Evolutionary conservation across 768 basidiomycete species (phyloP).

Genomic region (Boletus rubroflammeus): DNA sequence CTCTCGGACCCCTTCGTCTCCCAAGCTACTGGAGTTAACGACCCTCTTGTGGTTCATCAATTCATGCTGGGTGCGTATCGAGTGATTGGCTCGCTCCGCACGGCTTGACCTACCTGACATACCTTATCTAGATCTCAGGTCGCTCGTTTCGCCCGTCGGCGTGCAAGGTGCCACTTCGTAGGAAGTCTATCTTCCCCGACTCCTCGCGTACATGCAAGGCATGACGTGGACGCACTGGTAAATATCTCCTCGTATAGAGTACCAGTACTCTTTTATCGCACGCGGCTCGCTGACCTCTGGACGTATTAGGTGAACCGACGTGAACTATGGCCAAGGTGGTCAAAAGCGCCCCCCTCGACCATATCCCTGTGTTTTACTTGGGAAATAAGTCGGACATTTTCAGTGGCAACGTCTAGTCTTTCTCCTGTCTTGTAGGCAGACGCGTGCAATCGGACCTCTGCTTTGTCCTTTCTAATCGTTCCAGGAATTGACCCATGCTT

Average conservation of each 20-base stretch:
- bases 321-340: slow-evolving; percentile 20
- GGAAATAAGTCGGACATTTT: slow-evolving; percentile 32
- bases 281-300: not conserved
- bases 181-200: not conserved
- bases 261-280: not conserved
- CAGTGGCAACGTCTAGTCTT: slow-evolving; percentile 17
- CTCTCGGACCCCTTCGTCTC: slow-evolving; percentile 23
- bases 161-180: slow-evolving; percentile 25
- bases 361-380: slow-evolving; percentile 36
- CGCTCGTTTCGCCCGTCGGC: slow-evolving; percentile 36
- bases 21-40: slow-evolving; percentile 25
- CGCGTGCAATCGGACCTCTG: not conserved
- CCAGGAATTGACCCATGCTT: too few species aligned
- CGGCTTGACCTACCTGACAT: not conserved
- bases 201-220: slow-evolving; percentile 6
- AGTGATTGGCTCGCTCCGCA: not conserved
- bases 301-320: slow-evolving; percentile 33
- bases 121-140: slow-evolving; percentile 24
- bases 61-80: slow-evolving; percentile 31
- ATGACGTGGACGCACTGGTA: slow-evolving; percentile 34
- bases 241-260: not conserved
- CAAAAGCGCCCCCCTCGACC: slow-evolving; percentile 17
- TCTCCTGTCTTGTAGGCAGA: not conserved
- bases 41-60: slow-evolving; percentile 29
- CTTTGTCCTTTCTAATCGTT: not conserved